Percentiles rank a stretch among this genome's conserved stretches.
These are phyloP conservation scores for Heracleum sosnowskyi DNA, from an alignment of 129 eudicot species.

Conservation along the genomic window DNA sequence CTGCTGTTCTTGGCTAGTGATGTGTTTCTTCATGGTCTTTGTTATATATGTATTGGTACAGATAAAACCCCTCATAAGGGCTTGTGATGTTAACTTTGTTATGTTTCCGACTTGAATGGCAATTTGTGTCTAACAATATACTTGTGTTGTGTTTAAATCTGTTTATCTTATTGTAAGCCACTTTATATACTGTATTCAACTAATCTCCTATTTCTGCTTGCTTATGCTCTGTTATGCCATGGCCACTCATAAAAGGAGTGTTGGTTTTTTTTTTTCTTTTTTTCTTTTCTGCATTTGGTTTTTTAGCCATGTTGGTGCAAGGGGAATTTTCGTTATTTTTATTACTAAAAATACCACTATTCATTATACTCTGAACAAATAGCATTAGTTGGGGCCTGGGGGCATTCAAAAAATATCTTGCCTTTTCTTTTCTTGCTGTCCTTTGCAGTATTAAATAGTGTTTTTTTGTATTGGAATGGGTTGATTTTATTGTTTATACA, in stretches of 20 bases:
- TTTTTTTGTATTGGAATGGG: too few relatives aligned
- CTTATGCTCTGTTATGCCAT: background rate
- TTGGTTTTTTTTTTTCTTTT: background rate
- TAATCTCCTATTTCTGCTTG: background rate
- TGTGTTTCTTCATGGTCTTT: background rate
- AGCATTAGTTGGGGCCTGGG: too few relatives aligned
- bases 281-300: background rate
- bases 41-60: background rate
- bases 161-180: background rate
- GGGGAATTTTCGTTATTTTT: too few relatives aligned
- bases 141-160: slow-evolving; percentile 2
- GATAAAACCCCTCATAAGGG: background rate
- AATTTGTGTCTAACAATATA: background rate
- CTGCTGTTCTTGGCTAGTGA: slow-evolving; percentile 2
- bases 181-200: background rate
- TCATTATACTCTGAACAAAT: too few relatives aligned
- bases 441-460: too few relatives aligned
- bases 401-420: too few relatives aligned
- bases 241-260: background rate
- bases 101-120: background rate
- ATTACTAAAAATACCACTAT: background rate
- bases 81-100: background rate
- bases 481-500: too few relatives aligned
- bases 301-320: background rate
- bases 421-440: too few relatives aligned